Evolutionary conservation across 768 basidiomycete genomes (phyloP).

Genomic region (Hygrophorus pudorinus): DNA sequence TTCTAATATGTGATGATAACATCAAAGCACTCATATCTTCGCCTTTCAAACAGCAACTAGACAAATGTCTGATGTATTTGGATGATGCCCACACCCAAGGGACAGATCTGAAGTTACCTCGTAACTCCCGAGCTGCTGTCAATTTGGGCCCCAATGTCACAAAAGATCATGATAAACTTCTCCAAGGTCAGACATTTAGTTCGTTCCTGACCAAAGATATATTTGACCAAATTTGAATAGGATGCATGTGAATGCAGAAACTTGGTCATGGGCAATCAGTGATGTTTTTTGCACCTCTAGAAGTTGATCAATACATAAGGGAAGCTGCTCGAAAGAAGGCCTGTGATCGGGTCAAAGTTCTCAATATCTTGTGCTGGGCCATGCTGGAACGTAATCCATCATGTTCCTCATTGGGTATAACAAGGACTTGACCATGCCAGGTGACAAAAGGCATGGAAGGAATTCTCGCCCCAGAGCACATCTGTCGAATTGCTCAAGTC

Average conservation of each 20-base stretch:
- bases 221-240: slow-evolving; percentile 16
- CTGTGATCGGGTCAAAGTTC: slow-evolving; percentile 7
- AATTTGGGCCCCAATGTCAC: slow-evolving; percentile 41
- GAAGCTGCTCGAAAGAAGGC: slow-evolving; percentile 10
- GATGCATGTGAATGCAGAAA: slow-evolving; percentile 45
- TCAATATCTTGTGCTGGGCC: slow-evolving; percentile 33
- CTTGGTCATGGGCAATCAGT: slow-evolving; percentile 37
- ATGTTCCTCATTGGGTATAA: slow-evolving; percentile 31
- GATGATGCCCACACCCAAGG: slow-evolving; percentile 46
- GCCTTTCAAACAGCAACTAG: slow-evolving; percentile 23
- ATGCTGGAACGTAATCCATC: slow-evolving; percentile 30
- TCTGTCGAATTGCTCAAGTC: slow-evolving; percentile 7
- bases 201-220: neutral
- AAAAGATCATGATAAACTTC: slow-evolving; percentile 41
- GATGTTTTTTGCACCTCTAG: slow-evolving; percentile 35
- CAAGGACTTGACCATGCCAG: slow-evolving; percentile 24
- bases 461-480: slow-evolving; percentile 2
- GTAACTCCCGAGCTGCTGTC: slow-evolving; percentile 24
- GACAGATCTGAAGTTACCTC: slow-evolving; percentile 42
- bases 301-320: slow-evolving; percentile 30
- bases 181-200: slow-evolving; percentile 29
- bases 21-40: slow-evolving; percentile 28
- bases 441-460: slow-evolving; percentile 15
- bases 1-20: slow-evolving; percentile 25
- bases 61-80: slow-evolving; percentile 35